A percentile compares a stretch with the other conserved stretches of the same genome.
Evolutionary conservation across 1,284 basidiomycete genomes (phyloP).

Genomic region (Sanghuangporus baumii): DNA sequence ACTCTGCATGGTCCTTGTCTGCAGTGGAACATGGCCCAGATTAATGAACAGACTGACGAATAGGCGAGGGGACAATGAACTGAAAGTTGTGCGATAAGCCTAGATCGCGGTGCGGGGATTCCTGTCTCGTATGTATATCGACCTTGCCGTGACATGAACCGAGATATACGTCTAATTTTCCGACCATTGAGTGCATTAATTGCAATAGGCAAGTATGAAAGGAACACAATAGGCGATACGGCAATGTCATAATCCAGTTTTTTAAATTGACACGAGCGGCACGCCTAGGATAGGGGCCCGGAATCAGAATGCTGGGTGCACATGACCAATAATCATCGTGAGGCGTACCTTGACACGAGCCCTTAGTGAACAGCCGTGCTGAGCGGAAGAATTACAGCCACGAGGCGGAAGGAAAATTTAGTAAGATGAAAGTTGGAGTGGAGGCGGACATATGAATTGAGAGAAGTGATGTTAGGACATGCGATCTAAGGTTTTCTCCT

Average conservation of each 20-base stretch:
- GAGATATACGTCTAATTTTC: too few species aligned
- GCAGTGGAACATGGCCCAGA: too few species aligned
- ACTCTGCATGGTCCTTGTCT: too few species aligned
- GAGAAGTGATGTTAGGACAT: background rate
- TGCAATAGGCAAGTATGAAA: background rate
- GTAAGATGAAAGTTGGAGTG: background rate
- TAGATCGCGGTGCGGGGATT: too few species aligned
- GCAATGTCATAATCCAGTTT: background rate
- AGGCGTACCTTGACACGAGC: background rate
- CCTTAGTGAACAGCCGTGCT: background rate
- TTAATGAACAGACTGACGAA: too few species aligned
- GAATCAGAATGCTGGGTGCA: background rate
- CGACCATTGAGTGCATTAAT: too few species aligned
- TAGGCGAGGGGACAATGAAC: too few species aligned
- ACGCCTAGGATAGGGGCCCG: background rate
- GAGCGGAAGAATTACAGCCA: background rate
- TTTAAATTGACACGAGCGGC: too few species aligned
- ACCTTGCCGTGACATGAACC: too few species aligned
- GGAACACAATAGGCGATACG: background rate
- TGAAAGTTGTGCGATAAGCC: too few species aligned
- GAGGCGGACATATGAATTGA: background rate
- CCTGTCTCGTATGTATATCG: too few species aligned
- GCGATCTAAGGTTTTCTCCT: background rate
- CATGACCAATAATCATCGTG: background rate
- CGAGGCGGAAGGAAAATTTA: background rate